Percentiles rank a stretch among this genome's conserved stretches.
These are phyloP conservation scores for Candida sp. DNA, from an alignment of 1,139 yeast genomes.

Conservation along the genomic window DNA sequence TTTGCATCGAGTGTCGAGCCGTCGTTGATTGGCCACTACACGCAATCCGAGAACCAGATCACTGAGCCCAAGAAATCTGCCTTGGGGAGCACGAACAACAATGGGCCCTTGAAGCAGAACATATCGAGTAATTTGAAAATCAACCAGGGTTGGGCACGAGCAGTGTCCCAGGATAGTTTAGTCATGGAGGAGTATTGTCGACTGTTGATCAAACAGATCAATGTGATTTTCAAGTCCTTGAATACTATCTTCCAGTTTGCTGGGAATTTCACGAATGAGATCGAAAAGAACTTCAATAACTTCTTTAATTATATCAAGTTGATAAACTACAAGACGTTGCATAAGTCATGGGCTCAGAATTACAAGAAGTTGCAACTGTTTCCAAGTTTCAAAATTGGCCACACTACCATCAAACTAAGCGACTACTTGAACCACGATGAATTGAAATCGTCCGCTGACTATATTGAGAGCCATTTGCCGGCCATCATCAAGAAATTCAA, in stretches of 20 bases:
- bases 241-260: constrained; percentile 64
- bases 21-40: constrained; percentile 4
- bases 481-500: constrained; percentile 39
- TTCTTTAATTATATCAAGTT: constrained; percentile 51
- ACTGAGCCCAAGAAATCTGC: constrained; percentile 9
- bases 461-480: constrained; percentile 32
- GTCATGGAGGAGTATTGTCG: constrained; percentile 24
- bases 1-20: constrained; percentile 29
- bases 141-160: constrained; percentile 33
- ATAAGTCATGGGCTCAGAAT: constrained; percentile 51
- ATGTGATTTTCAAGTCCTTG: constrained; percentile 53
- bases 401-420: constrained; percentile 19
- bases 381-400: constrained; percentile 23
- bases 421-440: constrained; percentile 30
- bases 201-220: constrained; percentile 30
- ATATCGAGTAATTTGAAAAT: constrained; percentile 26
- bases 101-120: constrained; percentile 17
- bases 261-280: constrained; percentile 51
- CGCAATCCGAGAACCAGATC: background rate
- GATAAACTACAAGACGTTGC: constrained; percentile 51
- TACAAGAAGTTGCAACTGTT: constrained; percentile 44
- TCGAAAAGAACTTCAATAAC: constrained; percentile 56
- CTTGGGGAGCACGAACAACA: constrained; percentile 4
- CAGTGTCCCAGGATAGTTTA: constrained; percentile 23
- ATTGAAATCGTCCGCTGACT: constrained; percentile 25